Evolutionary conservation across 139 green algal genomes (phyloP).

Genomic region (Nannochloris sp.): DNA sequence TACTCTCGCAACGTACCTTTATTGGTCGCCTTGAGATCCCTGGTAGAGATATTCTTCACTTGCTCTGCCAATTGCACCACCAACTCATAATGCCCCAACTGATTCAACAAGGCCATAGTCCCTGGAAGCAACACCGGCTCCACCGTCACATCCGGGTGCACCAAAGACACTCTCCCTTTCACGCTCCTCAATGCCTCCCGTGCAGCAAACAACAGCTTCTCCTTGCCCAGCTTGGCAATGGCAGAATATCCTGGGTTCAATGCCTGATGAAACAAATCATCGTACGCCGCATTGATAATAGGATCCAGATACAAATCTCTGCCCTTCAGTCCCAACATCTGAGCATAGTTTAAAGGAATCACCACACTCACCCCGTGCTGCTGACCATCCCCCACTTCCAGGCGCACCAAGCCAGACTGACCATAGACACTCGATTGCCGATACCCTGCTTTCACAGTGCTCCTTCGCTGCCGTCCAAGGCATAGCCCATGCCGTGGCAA

Average conservation of each 20-base stretch:
- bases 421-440: too few species aligned
- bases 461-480: too few species aligned
- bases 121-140: slow-evolving; percentile 44
- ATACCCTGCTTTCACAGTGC: too few species aligned
- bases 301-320: slow-evolving; percentile 9
- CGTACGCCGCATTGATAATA: slow-evolving; percentile 3
- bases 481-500: too few species aligned
- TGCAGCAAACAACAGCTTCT: slow-evolving; percentile 39
- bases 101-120: slow-evolving; percentile 43
- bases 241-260: slow-evolving; percentile 29
- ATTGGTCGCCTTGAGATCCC: slow-evolving; percentile 12
- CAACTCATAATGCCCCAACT: slow-evolving; percentile 39
- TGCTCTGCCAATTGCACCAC: slow-evolving; percentile 29
- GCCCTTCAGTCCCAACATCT: neutral
- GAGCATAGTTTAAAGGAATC: slow-evolving; percentile 6
- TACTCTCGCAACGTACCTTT: slow-evolving; percentile 4
- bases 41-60: slow-evolving; percentile 7
- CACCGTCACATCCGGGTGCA: slow-evolving; percentile 23
- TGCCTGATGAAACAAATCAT: neutral
- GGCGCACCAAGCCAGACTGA: neutral
- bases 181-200: slow-evolving; percentile 20
- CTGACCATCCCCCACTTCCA: neutral
- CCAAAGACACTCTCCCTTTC: slow-evolving; percentile 9
- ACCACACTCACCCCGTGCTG: neutral
- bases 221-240: slow-evolving; percentile 16